Conservation (phyloP, 306 rosid genomes). For the Prunus davidiana region DNA sequence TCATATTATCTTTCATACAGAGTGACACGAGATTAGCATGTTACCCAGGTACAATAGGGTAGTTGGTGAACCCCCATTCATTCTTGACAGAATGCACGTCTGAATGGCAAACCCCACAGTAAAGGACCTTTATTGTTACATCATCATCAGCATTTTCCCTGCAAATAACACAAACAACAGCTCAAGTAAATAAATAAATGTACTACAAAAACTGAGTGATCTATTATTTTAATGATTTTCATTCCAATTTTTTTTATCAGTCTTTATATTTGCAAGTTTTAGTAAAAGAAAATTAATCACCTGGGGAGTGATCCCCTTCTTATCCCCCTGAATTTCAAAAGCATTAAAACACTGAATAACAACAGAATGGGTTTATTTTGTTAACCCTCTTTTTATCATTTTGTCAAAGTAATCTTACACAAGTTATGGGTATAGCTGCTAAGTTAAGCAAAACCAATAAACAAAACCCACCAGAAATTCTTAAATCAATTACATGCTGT, state of each 20-base stretch:
- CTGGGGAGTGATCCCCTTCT: not conserved
- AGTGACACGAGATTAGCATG: not conserved
- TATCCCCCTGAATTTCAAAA: not conserved
- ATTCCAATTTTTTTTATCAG: not conserved
- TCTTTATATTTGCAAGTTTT: not conserved
- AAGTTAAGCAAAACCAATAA: not conserved
- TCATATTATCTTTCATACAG: too few species aligned
- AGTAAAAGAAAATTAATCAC: not conserved
- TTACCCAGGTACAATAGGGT: conserved; percentile 93
- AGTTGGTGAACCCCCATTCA: conserved; percentile 78
- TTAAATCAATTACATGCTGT: not conserved
- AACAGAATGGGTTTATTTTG: not conserved
- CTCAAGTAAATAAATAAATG: not conserved
- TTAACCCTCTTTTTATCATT: too few species aligned
- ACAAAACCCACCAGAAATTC: not conserved
- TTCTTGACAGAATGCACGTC: conserved; percentile 71
- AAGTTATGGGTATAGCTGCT: not conserved
- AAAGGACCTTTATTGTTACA: conserved; percentile 65
- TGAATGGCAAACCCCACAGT: conserved; percentile 91
- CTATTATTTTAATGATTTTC: not conserved
- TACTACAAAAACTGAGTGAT: not conserved
- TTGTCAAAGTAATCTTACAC: not conserved
- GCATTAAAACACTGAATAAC: not conserved
- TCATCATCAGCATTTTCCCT: conserved; percentile 79
- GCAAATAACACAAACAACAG: not conserved